Percentiles rank a stretch among this genome's conserved stretches.
Conservation (phyloP, 768 basidiomycete species). For the Boletus rubescentipes region DNA sequence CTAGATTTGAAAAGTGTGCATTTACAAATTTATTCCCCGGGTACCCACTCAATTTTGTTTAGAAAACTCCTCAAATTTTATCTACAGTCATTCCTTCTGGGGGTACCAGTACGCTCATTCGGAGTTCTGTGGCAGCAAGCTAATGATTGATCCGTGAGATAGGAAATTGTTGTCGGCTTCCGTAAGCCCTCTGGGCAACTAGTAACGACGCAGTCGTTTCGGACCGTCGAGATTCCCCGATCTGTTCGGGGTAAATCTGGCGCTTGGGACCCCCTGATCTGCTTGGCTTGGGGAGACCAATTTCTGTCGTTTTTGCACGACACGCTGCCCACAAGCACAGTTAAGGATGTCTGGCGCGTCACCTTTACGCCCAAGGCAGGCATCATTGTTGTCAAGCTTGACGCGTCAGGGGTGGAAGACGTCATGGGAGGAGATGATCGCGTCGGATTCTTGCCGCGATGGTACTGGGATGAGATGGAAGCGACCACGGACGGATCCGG, state of each 20-base stretch:
- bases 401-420: conserved; percentile 49
- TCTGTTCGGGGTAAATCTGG: conserved; percentile 70
- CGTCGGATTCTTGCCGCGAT: conserved; percentile 75
- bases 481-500: conserved; percentile 1
- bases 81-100: conserved; percentile 87
- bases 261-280: conserved; percentile 75
- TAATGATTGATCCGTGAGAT: conserved; percentile 7
- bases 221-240: conserved; percentile 78
- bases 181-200: conserved; percentile 74
- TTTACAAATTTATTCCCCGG: neutral
- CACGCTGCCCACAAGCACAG: conserved; percentile 26
- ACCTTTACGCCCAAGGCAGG: conserved; percentile 61
- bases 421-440: conserved; percentile 68
- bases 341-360: conserved; percentile 64
- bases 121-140: neutral
- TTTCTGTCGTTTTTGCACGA: conserved; percentile 58
- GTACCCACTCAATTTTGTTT: conserved; percentile 9
- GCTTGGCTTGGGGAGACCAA: conserved; percentile 69
- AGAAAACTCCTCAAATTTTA: conserved; percentile 93
- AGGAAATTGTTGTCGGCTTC: conserved; percentile 89
- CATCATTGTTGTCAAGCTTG: conserved; percentile 49
- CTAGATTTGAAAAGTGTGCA: conserved; percentile 75
- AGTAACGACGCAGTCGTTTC: conserved; percentile 65
- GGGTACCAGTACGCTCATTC: conserved; percentile 68
- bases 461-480: conserved; percentile 52